Conservation (phyloP, 2,329 filamentous ascomycete genomes). For the Thielaviopsis euricoi region DNA sequence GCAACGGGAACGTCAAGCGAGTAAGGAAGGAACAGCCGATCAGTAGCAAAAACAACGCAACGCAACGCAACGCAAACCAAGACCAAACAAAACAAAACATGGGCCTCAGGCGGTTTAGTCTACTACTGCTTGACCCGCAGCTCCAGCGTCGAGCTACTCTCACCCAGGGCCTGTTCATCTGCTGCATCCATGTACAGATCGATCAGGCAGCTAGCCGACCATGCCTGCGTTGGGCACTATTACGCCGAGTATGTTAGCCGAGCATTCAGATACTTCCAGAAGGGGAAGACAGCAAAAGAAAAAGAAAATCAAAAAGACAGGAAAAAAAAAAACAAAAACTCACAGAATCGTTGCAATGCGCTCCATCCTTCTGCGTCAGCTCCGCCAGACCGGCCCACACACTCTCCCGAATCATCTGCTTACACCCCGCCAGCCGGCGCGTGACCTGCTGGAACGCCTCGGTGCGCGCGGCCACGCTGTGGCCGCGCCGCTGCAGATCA, state of each 20-base stretch:
- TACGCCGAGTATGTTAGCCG: neutral
- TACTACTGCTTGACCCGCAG: constrained; percentile 4
- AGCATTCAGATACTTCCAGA: constrained; percentile 10
- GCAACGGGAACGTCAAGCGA: too few relatives aligned
- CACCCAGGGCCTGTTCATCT: constrained; percentile 26
- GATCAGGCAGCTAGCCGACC: constrained; percentile 87
- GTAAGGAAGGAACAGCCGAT: too few relatives aligned
- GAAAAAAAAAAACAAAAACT: constrained; percentile 21
- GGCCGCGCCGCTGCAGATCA: constrained; percentile 55
- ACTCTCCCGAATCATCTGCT: constrained; percentile 63
- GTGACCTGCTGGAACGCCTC: constrained; percentile 96
- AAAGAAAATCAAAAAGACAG: constrained; percentile 14
- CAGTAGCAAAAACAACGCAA: too few relatives aligned
- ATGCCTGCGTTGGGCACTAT: constrained; percentile 84
- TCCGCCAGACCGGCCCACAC: constrained; percentile 86
- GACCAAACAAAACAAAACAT: neutral
- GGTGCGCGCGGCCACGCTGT: constrained; percentile 27
- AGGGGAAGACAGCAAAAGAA: constrained; percentile 6
- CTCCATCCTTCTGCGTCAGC: constrained; percentile 79
- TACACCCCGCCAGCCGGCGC: constrained; percentile 63
- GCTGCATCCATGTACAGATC: constrained; percentile 89
- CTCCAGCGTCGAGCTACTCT: neutral
- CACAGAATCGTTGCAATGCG: constrained; percentile 74
- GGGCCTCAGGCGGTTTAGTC: too few relatives aligned
- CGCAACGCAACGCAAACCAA: too few relatives aligned